These are phyloP conservation scores for Fusarium armeniacum DNA, from an alignment of 2,329 filamentous ascomycete genomes.

Conservation along the genomic window DNA sequence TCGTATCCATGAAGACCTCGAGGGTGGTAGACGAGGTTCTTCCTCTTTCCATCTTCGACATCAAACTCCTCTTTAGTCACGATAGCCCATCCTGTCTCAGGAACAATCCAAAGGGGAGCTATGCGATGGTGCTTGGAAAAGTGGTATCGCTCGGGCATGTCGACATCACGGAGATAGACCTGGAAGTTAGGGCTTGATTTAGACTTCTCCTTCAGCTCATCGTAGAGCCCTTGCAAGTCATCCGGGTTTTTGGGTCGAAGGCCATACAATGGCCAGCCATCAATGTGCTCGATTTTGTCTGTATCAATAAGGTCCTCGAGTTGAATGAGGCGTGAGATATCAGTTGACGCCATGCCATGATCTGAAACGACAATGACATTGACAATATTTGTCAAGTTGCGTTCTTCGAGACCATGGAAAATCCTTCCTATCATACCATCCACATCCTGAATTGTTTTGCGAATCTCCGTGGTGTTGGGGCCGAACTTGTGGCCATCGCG, in stretches of 20 bases:
- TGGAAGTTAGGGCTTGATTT: constrained; percentile 79
- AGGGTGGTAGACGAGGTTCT: constrained; percentile 79
- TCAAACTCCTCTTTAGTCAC: constrained; percentile 85
- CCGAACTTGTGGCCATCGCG: constrained; percentile 88
- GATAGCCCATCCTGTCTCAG: constrained; percentile 92
- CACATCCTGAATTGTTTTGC: constrained; percentile 80
- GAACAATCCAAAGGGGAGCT: constrained; percentile 93
- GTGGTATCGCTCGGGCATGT: constrained; percentile 95
- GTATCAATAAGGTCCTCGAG: constrained; percentile 90
- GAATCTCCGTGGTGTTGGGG: constrained; percentile 94
- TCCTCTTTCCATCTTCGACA: constrained; percentile 72
- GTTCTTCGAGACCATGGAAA: constrained; percentile 79
- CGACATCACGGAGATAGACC: constrained; percentile 85
- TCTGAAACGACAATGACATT: constrained; percentile 98
- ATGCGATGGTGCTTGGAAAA: constrained; percentile 91
- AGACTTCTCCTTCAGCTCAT: constrained; percentile 69
- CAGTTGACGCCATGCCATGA: constrained; percentile 97
- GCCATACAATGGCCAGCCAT: constrained; percentile 95
- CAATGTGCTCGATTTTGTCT: constrained; percentile 81
- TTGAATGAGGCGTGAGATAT: constrained; percentile 83
- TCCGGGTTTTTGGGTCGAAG: constrained; percentile 80
- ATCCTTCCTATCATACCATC: constrained; percentile 86
- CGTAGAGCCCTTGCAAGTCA: constrained; percentile 77
- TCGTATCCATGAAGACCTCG: constrained; percentile 94
- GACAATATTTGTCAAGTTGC: constrained; percentile 90